These are phyloP conservation scores for Naumovozyma baii DNA, from an alignment of 805 yeast genomes.

Conservation along the genomic window DNA sequence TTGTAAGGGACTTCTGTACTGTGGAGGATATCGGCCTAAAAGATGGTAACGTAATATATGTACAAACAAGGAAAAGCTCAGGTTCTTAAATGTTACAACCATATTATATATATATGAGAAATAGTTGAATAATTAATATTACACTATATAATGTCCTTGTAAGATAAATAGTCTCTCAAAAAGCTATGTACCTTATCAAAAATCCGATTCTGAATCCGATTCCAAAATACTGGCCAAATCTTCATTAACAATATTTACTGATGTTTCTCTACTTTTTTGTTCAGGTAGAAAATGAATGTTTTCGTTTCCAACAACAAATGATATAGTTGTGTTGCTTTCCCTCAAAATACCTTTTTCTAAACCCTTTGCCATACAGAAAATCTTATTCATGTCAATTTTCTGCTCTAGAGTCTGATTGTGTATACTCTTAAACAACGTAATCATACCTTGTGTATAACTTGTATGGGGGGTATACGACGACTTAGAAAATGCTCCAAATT, in stretches of 20 bases:
- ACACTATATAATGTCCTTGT: too few relatives aligned
- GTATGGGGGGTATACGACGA: conserved; percentile 13
- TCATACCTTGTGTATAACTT: conserved; percentile 6
- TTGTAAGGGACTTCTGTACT: conserved; percentile 1
- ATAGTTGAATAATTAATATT: too few relatives aligned
- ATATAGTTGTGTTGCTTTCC: not conserved
- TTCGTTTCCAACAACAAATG: not conserved
- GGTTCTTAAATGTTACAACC: too few relatives aligned
- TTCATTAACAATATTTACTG: conserved; percentile 5
- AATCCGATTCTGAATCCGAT: conserved; percentile 24
- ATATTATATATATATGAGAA: not conserved
- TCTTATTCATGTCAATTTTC: conserved; percentile 23
- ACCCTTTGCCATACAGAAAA: conserved; percentile 19
- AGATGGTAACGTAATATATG: not conserved
- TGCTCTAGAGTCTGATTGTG: conserved; percentile 8
- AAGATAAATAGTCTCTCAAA: too few relatives aligned
- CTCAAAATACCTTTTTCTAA: conserved; percentile 8
- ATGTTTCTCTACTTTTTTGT: not conserved
- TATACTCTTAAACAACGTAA: conserved; percentile 11
- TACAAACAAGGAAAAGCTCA: too few relatives aligned
- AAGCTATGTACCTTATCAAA: too few relatives aligned
- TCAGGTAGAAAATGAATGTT: not conserved
- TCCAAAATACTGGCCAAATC: conserved; percentile 15
- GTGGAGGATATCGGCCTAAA: conserved; percentile 1
- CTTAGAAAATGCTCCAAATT: not conserved